These are phyloP conservation scores for Pilaira anomala DNA, from an alignment of 192 early-diverging fungal genomes.

Conservation along the genomic window DNA sequence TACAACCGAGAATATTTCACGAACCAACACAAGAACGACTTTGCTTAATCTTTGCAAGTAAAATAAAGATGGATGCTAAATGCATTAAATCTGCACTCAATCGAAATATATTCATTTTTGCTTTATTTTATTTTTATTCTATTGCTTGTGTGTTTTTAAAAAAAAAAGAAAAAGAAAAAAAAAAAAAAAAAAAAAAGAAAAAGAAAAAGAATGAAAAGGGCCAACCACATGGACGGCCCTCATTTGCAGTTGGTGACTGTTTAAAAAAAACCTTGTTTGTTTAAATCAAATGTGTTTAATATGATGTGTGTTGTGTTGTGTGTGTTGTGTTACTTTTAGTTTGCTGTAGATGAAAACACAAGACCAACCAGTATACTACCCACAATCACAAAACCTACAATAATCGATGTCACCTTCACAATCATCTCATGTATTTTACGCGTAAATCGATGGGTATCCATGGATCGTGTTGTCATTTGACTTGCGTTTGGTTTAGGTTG, in stretches of 20 bases:
- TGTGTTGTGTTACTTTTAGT: too few relatives aligned
- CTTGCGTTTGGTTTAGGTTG: slow-evolving; percentile 1
- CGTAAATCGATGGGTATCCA: slow-evolving; percentile 5
- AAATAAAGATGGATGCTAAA: slow-evolving; percentile 44
- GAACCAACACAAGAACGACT: slow-evolving; percentile 85
- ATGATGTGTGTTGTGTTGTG: too few relatives aligned
- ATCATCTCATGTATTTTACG: slow-evolving; percentile 6
- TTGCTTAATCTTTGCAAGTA: slow-evolving; percentile 87
- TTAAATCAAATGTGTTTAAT: too few relatives aligned
- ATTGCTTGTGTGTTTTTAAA: too few relatives aligned
- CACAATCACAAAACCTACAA: slow-evolving; percentile 33
- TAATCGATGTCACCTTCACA: slow-evolving; percentile 19
- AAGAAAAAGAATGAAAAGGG: too few relatives aligned
- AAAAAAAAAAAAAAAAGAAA: too few relatives aligned
- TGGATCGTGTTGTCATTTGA: slow-evolving; percentile 2
- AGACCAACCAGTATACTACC: slow-evolving; percentile 32
- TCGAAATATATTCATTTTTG: slow-evolving; percentile 21
- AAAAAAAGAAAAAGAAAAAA: too few relatives aligned
- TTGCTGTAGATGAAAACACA: too few relatives aligned
- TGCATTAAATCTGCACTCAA: slow-evolving; percentile 18
- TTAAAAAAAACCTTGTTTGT: too few relatives aligned
- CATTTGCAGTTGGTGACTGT: too few relatives aligned
- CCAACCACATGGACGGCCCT: too few relatives aligned
- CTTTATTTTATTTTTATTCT: neutral
- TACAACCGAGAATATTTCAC: neutral